Evolutionary conservation across 2,329 filamentous ascomycete species (phyloP), one percentile per base, ranked within the genome.

Genomic region (Malbranchea zuffiana): DNA sequence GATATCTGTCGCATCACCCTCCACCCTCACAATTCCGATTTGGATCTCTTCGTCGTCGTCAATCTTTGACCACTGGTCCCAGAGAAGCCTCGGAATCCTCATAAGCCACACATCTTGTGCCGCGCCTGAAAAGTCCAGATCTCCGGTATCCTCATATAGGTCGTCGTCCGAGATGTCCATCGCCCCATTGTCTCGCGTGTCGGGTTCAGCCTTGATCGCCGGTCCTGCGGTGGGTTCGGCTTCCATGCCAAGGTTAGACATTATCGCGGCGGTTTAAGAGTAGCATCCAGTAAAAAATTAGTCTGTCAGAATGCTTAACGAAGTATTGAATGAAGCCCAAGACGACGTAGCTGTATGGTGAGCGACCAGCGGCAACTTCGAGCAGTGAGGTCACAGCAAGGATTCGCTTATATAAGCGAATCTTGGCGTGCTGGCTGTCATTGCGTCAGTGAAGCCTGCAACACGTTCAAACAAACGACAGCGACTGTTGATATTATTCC

Each of bases 31-130:
- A 19, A 76, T 88, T 29, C 85, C 85, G 45, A 93, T 74, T 55
- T 81, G 73, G 45, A 93, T 81, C 61, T 87, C 81, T 39, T 80
- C 79, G 47, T 92, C 80, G 44, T 88, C 82, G 50, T 83, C 79
- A 10, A 92, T 62, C 47, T 78, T 70, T 18, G 66, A 64, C 82
- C 86, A 92, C 29, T 78, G 72, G 48, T 88, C 75, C 77, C 84
- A 90, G 40, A 93, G 69, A 54, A 82, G 80, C 45, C 77, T 76
- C 13, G 86, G 85, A 28, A 93, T 68, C 46, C 83, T 80, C 35
- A 82, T 79, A 33, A 93, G 69, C 66, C 84, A 92, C 19, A 74
- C 54, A 35, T 55, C 58, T 47, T 71, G 65, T 13, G 51, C 52
- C 16, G 66, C 59, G 31, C 57, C 55, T 5, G 61, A 48, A 51